Percentiles rank a stretch among this genome's conserved stretches.
These are phyloP conservation scores for Podochytrium sp. DNA, from an alignment of 192 early-diverging fungal species.

Conservation along the genomic window DNA sequence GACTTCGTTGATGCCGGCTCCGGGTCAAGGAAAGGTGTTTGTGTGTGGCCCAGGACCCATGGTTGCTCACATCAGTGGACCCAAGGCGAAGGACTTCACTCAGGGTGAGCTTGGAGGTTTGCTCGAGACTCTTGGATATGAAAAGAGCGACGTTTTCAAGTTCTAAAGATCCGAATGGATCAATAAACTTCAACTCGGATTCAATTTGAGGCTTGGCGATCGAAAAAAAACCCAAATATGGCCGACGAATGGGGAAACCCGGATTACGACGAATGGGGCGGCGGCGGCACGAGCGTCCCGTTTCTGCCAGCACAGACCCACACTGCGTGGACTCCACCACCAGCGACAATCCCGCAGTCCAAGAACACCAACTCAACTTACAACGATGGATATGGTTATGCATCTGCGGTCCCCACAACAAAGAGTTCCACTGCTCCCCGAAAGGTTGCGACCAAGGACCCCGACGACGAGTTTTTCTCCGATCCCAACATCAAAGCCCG, in stretches of 20 bases:
- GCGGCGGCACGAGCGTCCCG: too few relatives aligned
- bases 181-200: too few relatives aligned
- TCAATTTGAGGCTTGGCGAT: too few relatives aligned
- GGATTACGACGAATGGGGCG: too few relatives aligned
- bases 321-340: too few relatives aligned
- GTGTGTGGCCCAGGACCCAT: conserved; percentile 68
- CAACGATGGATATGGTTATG: too few relatives aligned
- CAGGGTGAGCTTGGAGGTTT: conserved; percentile 52
- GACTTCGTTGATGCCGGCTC: conserved; percentile 67
- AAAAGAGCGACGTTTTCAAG: conserved; percentile 31
- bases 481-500: background rate
- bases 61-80: conserved; percentile 73
- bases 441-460: background rate
- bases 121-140: conserved; percentile 49
- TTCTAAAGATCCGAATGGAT: background rate
- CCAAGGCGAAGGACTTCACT: conserved; percentile 78
- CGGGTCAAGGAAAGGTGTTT: conserved; percentile 58
- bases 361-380: too few relatives aligned
- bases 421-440: too few relatives aligned
- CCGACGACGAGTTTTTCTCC: background rate
- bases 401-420: too few relatives aligned
- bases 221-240: background rate
- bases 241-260: background rate
- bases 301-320: too few relatives aligned
- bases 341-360: too few relatives aligned